Base-by-base conservation (phyloP, 257 asterid genomes). In the Avicennia marina region DNA sequence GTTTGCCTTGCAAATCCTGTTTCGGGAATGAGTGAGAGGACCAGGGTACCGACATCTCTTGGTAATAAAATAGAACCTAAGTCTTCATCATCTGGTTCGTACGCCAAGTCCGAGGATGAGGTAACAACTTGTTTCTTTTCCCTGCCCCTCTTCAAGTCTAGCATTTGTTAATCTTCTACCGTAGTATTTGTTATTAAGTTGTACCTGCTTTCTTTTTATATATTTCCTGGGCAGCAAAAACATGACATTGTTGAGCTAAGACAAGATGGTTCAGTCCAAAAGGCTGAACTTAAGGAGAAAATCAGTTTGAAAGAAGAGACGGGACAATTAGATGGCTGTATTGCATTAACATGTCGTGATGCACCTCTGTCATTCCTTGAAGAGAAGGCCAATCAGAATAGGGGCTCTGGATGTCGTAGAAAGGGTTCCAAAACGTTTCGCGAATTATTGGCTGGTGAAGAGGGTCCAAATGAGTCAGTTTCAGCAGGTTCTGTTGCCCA, bases 31-130 rank as follows among this genome's bases (percentile, higher is more conserved):
- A 82, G 82, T 42, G 66, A 60, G 47, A 62, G 78, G 61, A 68
- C 82, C 25, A 78, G 78, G n/a, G 68, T 51, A 12, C 64, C 75
- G 42, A 60, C 54, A 53, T 70, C 84, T 67, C 78, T 79, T 13
- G 64, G 60, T 11, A 72, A 60, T 45, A 69, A 72, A 64, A 46
- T 43, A 45, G 79, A 52, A 40, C 52, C 70, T 22, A 33, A 62
- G 52, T 66, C 90, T 51, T 29, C 34, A 29, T 29, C 34, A 0
- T 29, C 4, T 29, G n/a, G n/a, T n/a, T n/a, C n/a, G n/a, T n/a
- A n/a, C n/a, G n/a, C n/a, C 38, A 70, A 64, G 68, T 53, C 73
- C 0, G 85, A 64, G 58, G 69, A 76, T 64, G 87, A 85, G 96
- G 94, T 87, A 76, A 15, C 31, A 6, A 55, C n/a, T 48, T 63